Conservation (phyloP, 2,329 filamentous ascomycete species). For the Claviceps lovelessii region DNA sequence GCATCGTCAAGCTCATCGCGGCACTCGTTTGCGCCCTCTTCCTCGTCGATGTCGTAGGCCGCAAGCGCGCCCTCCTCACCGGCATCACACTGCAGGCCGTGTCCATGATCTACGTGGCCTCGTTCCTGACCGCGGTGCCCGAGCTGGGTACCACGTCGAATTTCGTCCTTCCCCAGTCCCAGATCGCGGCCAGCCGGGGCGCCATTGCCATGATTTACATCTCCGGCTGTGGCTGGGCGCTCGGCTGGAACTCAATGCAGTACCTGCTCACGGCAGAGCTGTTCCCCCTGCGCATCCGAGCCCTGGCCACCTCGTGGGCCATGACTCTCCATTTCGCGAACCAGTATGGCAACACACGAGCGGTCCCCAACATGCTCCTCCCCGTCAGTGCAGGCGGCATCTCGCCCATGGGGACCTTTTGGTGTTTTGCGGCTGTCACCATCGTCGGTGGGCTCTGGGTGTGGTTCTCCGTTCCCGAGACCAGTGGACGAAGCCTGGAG, state of each 20-base stretch:
- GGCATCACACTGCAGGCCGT: conserved; percentile 47
- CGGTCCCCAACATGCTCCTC: conserved; percentile 62
- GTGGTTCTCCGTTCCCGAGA: conserved; percentile 60
- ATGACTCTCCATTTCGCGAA: conserved; percentile 72
- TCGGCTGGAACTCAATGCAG: conserved; percentile 64
- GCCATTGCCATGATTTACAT: conserved; percentile 63
- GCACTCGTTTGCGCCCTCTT: conserved; percentile 59
- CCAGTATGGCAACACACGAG: conserved; percentile 63
- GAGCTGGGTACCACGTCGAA: conserved; percentile 34
- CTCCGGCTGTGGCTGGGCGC: conserved; percentile 53
- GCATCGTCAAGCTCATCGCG: conserved; percentile 56
- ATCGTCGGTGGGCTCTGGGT: conserved; percentile 55
- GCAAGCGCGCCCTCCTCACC: conserved; percentile 49
- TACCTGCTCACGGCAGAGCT: conserved; percentile 67
- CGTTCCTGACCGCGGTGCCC: conserved; percentile 49
- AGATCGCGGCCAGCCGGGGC: conserved; percentile 45
- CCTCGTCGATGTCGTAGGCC: conserved; percentile 65
- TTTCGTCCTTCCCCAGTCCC: conserved; percentile 30
- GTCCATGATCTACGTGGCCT: conserved; percentile 47
- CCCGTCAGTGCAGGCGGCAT: conserved; percentile 30
- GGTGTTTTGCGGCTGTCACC: conserved; percentile 59
- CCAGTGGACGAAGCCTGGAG: conserved; percentile 49
- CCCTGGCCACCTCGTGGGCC: conserved; percentile 53
- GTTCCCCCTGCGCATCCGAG: conserved; percentile 60
- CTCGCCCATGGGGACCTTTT: conserved; percentile 54